Evolutionary conservation across 2,329 filamentous ascomycete species (phyloP).

Genomic region (Verticillium klebahnii): DNA sequence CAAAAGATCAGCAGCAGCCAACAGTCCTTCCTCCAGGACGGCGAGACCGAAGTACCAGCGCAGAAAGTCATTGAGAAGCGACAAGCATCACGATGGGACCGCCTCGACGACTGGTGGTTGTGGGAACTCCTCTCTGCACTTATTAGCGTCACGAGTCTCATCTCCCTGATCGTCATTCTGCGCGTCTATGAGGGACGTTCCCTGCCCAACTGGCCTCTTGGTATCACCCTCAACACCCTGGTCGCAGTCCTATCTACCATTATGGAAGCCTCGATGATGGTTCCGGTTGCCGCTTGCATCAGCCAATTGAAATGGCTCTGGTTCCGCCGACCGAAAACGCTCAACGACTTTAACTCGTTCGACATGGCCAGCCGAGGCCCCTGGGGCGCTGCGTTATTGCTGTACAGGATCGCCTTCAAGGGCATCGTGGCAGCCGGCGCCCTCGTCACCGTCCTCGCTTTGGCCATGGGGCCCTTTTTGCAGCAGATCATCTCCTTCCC

Average conservation of each 20-base stretch:
- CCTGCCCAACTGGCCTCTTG: slow-evolving; percentile 14
- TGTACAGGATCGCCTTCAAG: background rate
- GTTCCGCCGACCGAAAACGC: slow-evolving; percentile 2
- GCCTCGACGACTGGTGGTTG: background rate
- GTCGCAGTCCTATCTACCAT: slow-evolving; percentile 20
- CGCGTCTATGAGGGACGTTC: slow-evolving; percentile 11
- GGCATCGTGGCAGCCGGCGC: background rate
- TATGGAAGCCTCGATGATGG: slow-evolving; percentile 14
- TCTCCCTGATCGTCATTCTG: slow-evolving; percentile 16
- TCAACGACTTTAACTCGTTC: slow-evolving; percentile 9
- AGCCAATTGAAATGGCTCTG: slow-evolving; percentile 14
- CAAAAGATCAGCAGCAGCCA: background rate
- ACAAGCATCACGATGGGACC: background rate
- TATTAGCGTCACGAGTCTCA: background rate
- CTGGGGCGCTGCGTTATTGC: slow-evolving; percentile 7
- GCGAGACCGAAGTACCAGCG: background rate
- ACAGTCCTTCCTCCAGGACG: background rate
- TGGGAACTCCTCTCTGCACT: background rate
- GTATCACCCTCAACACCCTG: slow-evolving; percentile 20
- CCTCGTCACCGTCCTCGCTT: background rate
- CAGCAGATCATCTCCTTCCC: background rate
- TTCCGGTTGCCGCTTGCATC: slow-evolving; percentile 18
- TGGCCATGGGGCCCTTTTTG: background rate
- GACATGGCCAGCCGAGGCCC: slow-evolving; percentile 13
- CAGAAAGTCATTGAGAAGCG: background rate